Evolutionary conservation across 495 filamentous ascomycete genomes (phyloP), one percentile per base, ranked within the genome.

Genomic region (Xylaria telfairii): DNA sequence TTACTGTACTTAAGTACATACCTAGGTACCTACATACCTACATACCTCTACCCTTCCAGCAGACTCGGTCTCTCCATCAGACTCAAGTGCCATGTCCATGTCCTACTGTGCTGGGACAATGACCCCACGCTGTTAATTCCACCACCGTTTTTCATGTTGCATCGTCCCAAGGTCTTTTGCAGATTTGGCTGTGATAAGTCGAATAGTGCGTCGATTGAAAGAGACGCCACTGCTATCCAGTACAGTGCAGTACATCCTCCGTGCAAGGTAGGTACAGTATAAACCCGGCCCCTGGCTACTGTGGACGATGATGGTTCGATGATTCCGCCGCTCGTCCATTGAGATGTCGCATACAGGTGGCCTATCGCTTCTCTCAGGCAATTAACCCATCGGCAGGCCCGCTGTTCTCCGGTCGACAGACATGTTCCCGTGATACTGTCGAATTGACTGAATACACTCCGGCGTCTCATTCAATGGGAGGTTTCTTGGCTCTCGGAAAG

Each of bases 391-490:
- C 61, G 8, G 10, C 41, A 70, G 68, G 15, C 39, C 68, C 24
- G 62, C 46, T 44, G 9, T 57, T 26, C 26, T 49, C 68, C 46
- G 10, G 49, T 44, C 68, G 60, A 44, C 8, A 69, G 26, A 41
- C 13, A 65, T 65, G 61, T 51, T 37, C 61, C 61, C 21, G 30
- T 57, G 28, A 56, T 30, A 65, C 65, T 32, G 44, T 47, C 30
- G 44, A 56, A 49, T 28, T 24, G 49, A 65, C 42, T 65, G 49
- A 65, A 28, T 44, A 49, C 8, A 59, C 37, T 60, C 24, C 49
- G 15, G 68, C 47, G 34, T 65, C 49, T 71, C 63, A 74, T 67
- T 78, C 76, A 78, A 77, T 77, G 76, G 72, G 76, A 78, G 62
- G 69, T 70, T 75, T 64, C 60, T 70, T 70, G 51, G 49, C 62